Evolutionary conservation across 225 moss, liverwort and hornwort species (phyloP), one percentile per base, ranked within the genome.

Genomic region (Sphagnum contortum): DNA sequence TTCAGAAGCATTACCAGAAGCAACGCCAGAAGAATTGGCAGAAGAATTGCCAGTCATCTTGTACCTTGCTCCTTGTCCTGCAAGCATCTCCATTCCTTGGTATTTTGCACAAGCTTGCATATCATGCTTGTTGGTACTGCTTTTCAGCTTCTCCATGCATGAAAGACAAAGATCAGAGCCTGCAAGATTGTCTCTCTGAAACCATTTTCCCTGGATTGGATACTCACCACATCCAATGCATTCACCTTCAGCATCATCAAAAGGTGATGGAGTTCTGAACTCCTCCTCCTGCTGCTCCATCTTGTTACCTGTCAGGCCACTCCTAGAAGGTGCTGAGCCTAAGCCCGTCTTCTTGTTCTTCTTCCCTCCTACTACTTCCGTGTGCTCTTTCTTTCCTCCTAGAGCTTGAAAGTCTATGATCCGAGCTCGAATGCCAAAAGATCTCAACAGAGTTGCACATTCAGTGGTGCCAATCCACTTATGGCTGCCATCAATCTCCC

Each of bases 391-490:
- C 12, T 64, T 83, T 8, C 81, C 81, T 44, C 81, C 77, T 51
- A 81, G 66, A 0, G 89, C 80, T 66, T 81, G 86, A 45, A 91
- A 91, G 73, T 86, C 88, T 3, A 91, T 83, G 9, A 91, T 89
- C 50, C 81, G 75, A 12, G 89, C 89, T 2, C 87, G 84, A 82
- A 89, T 68, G 10, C 91, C 91, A 59, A 91, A 91, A 5, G 89
- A 89, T 4, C 91, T 82, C 72, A 91, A 57, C 3, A 91, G 59
- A 3, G 91, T 87, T 6, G 91, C 91, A 78, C 91, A 91, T 59
- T 91, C 91, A 2, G 91, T 91, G 5, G 91, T 91, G 53, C 91
- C 91, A 56, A 91, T 91, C 91, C 91, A 91, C 71, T 91, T 87
- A 45, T 76, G 78, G 0, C 84, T 84, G 44, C 91, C 89, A 7